Evolutionary conservation across 768 basidiomycete species (phyloP).

Genomic region (Mycena albidolilacea): DNA sequence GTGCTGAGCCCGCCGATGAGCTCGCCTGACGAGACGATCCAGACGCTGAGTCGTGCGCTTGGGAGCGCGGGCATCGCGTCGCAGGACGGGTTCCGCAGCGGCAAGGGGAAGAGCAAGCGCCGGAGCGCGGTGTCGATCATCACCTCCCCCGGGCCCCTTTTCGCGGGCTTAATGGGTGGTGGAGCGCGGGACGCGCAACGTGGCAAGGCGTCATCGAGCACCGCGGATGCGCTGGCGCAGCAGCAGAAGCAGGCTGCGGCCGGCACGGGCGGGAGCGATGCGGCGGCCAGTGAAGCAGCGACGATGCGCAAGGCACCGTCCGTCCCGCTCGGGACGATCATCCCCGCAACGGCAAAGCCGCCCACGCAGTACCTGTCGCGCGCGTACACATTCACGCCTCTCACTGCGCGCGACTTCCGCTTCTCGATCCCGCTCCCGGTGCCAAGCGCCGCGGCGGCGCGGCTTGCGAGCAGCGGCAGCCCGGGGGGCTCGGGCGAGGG

Average conservation of each 20-base stretch:
- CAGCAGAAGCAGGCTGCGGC: constrained; percentile 39
- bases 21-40: constrained; percentile 58
- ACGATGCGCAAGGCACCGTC: constrained; percentile 53
- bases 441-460: constrained; percentile 61
- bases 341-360: constrained; percentile 84
- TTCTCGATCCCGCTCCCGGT: constrained; percentile 74
- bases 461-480: constrained; percentile 54
- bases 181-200: constrained; percentile 53
- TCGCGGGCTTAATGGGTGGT: constrained; percentile 67
- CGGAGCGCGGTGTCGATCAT: constrained; percentile 56
- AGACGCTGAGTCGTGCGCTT: constrained; percentile 64
- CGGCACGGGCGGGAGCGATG: constrained; percentile 49
- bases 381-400: constrained; percentile 80
- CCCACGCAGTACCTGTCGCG: constrained; percentile 88
- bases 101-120: constrained; percentile 36
- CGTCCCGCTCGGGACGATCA: constrained; percentile 87
- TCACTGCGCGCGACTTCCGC: constrained; percentile 81
- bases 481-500: constrained; percentile 55
- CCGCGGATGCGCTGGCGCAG: constrained; percentile 7
- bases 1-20: constrained; percentile 57
- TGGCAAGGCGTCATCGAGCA: constrained; percentile 36
- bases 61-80: constrained; percentile 41
- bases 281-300: constrained; percentile 21
- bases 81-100: constrained; percentile 31
- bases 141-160: constrained; percentile 68